A percentile compares a stretch with the other conserved stretches of the same genome.
Evolutionary conservation across 129 eudicot genomes (phyloP).

Genomic region (Erigeron canadensis): DNA sequence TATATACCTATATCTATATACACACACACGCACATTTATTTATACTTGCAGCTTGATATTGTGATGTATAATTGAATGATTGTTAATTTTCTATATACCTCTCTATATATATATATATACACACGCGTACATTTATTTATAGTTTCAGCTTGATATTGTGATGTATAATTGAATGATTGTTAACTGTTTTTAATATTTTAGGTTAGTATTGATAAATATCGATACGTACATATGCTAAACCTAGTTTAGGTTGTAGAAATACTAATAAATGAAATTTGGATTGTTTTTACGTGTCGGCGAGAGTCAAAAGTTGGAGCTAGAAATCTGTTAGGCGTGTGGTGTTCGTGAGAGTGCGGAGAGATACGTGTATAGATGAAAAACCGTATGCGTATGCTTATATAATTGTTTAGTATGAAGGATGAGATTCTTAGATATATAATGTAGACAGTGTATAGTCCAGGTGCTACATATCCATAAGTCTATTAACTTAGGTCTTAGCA

Average conservation of each 20-base stretch:
- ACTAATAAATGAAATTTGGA: neutral
- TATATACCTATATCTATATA: neutral
- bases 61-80: conserved; percentile 10
- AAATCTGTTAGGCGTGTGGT: conserved; percentile 3
- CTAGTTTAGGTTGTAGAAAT: conserved; percentile 16
- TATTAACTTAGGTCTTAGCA: neutral
- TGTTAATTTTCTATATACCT: conserved; percentile 4
- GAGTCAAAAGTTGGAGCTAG: conserved; percentile 20
- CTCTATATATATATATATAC: too few species aligned
- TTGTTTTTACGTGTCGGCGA: neutral
- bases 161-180: conserved; percentile 4
- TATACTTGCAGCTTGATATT: neutral
- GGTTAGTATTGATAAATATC: conserved; percentile 10
- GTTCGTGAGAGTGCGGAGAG: neutral
- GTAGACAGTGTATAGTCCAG: conserved; percentile 8
- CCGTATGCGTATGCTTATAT: neutral
- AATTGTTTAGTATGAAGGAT: neutral
- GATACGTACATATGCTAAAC: conserved; percentile 16
- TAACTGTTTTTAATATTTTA: conserved; percentile 6
- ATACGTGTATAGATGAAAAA: neutral
- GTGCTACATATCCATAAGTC: neutral
- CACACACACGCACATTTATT: neutral
- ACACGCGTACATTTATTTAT: neutral
- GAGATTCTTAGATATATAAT: conserved; percentile 15
- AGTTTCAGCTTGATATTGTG: conserved; percentile 9